A percentile compares a stretch with the other conserved stretches of the same genome.
phyloP scores from a whole-genome alignment of 768 basidiomycete species.

The Suillus cothurnatus region DNA sequence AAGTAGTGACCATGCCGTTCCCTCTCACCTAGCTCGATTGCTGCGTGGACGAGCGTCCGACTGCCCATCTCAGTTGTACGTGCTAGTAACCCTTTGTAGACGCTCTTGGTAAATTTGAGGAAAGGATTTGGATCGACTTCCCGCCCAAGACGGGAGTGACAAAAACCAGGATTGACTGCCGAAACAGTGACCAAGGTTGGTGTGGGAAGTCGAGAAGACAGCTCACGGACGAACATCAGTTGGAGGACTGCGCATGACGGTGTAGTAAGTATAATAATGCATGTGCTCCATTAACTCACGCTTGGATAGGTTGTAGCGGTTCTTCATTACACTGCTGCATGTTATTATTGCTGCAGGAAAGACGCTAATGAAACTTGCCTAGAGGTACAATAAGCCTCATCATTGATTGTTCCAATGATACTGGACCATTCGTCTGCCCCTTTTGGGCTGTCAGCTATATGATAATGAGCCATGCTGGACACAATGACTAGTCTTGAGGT shows the following conservation, averaged over 20 bases:
- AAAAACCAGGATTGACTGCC: constrained; percentile 39
- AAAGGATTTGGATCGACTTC: constrained; percentile 15
- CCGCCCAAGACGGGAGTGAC: constrained; percentile 33
- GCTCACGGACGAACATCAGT: constrained; percentile 38
- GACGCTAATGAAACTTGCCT: constrained; percentile 17
- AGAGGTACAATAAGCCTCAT: constrained; percentile 29
- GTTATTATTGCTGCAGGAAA: constrained; percentile 8
- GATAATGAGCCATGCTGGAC: constrained; percentile 33
- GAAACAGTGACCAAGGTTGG: constrained; percentile 32
- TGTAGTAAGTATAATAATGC: not conserved
- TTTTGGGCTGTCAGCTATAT: constrained; percentile 12
- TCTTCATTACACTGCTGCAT: constrained; percentile 23
- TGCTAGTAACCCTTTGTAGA: constrained; percentile 26
- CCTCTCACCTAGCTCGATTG: constrained; percentile 26
- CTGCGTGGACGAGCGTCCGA: constrained; percentile 37
- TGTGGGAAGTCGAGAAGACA: constrained; percentile 33
- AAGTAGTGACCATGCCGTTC: constrained; percentile 37
- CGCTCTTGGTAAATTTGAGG: not conserved
- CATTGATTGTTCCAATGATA: constrained; percentile 32
- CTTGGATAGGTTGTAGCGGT: constrained; percentile 30
- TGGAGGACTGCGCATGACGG: constrained; percentile 29
- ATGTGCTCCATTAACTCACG: constrained; percentile 13
- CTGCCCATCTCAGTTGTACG: constrained; percentile 37
- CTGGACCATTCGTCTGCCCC: constrained; percentile 19
- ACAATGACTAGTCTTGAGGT: constrained; percentile 33